Conservation (phyloP, 1,284 basidiomycete genomes). For the Sparassis latifolia region DNA sequence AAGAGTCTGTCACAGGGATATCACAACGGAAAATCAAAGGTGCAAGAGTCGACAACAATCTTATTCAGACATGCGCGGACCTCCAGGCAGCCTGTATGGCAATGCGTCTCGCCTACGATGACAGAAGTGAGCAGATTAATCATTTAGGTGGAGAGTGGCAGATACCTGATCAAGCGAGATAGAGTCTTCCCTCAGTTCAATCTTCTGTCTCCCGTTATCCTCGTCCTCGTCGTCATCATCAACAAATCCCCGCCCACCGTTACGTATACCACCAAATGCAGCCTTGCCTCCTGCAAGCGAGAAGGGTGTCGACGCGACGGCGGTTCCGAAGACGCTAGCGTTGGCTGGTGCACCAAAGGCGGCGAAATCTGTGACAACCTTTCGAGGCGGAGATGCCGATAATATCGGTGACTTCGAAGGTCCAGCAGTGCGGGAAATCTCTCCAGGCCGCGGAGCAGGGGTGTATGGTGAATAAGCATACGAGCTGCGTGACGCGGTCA, state of each 20-base stretch:
- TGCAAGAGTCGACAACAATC: neutral
- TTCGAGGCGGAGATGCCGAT: conserved; percentile 61
- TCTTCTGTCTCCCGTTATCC: conserved; percentile 57
- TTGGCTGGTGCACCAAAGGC: conserved; percentile 77
- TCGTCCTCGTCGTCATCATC: conserved; percentile 56
- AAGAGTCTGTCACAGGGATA: conserved; percentile 9
- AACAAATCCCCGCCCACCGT: conserved; percentile 36
- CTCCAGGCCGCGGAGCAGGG: conserved; percentile 34
- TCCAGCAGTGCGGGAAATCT: conserved; percentile 27
- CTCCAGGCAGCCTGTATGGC: conserved; percentile 74
- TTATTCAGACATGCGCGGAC: conserved; percentile 39
- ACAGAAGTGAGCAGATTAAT: conserved; percentile 1
- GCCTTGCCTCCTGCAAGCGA: conserved; percentile 75
- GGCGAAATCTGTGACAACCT: conserved; percentile 85
- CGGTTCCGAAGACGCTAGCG: conserved; percentile 74
- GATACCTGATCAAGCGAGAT: conserved; percentile 83
- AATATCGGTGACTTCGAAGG: conserved; percentile 32
- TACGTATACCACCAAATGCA: conserved; percentile 64
- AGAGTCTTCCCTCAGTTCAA: conserved; percentile 72
- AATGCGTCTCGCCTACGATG: conserved; percentile 54
- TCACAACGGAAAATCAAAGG: neutral
- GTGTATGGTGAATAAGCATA: conserved; percentile 45
- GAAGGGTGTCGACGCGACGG: conserved; percentile 71
- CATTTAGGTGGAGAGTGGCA: neutral
- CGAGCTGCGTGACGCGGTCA: conserved; percentile 45